Evolutionary conservation across 495 filamentous ascomycete genomes (phyloP).

Genomic region (Gamarada debralockiae): DNA sequence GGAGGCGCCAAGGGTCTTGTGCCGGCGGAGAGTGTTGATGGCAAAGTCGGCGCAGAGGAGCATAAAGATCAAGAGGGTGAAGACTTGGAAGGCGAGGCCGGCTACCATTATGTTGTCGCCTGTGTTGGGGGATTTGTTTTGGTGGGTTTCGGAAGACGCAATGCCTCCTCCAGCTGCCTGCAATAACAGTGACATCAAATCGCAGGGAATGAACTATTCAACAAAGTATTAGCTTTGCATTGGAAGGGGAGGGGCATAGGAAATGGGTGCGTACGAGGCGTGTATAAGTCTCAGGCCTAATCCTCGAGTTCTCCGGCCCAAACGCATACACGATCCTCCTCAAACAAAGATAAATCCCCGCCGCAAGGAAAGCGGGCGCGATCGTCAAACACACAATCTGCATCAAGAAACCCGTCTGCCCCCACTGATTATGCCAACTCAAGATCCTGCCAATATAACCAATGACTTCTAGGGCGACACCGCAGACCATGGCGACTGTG

Average conservation of each 20-base stretch:
- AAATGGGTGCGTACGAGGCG: conserved; percentile 22
- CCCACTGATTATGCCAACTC: conserved; percentile 38
- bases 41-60: conserved; percentile 11
- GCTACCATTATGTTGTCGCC: conserved; percentile 67
- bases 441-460: conserved; percentile 38
- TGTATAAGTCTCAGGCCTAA: conserved; percentile 51
- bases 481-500: conserved; percentile 33
- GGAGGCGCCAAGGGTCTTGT: conserved; percentile 12
- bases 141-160: conserved; percentile 41
- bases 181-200: conserved; percentile 58
- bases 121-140: conserved; percentile 15
- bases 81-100: conserved; percentile 54
- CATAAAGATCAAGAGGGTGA: conserved; percentile 22
- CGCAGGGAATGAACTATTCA: conserved; percentile 52
- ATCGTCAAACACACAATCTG: conserved; percentile 49
- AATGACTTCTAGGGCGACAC: conserved; percentile 35
- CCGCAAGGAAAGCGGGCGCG: conserved; percentile 60
- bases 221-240: background rate
- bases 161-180: conserved; percentile 61
- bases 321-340: conserved; percentile 53
- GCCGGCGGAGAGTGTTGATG: conserved; percentile 5
- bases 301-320: conserved; percentile 57
- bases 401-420: conserved; percentile 33
- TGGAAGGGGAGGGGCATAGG: background rate
- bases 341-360: conserved; percentile 60